These are phyloP conservation scores for Saccharomyces hybrid DNA, from an alignment of 1,139 yeast genomes.

Conservation along the genomic window DNA sequence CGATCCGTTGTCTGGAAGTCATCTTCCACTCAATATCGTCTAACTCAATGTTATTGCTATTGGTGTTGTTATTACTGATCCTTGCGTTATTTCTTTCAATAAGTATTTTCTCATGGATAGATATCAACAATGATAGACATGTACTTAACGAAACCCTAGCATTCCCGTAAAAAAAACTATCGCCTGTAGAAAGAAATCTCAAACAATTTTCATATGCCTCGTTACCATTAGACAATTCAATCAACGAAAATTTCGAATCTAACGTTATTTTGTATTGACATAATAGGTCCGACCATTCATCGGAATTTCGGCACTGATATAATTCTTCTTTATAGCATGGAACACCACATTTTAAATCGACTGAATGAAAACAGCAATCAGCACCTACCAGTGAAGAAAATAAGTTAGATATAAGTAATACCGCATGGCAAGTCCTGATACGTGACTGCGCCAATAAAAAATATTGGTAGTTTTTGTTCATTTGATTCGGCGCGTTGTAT, in stretches of 20 bases:
- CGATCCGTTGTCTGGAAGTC: constrained; percentile 51
- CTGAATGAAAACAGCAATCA: constrained; percentile 48
- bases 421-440: constrained; percentile 75
- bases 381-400: constrained; percentile 63
- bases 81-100: constrained; percentile 36
- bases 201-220: constrained; percentile 44
- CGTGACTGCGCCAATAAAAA: constrained; percentile 78
- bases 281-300: constrained; percentile 50
- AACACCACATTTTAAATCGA: constrained; percentile 61
- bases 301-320: constrained; percentile 55
- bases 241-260: constrained; percentile 44
- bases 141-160: constrained; percentile 49
- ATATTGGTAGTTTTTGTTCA: constrained; percentile 57
- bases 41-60: constrained; percentile 32
- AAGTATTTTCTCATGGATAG: constrained; percentile 65
- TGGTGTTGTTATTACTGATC: constrained; percentile 26
- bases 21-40: constrained; percentile 54
- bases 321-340: constrained; percentile 58
- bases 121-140: constrained; percentile 56
- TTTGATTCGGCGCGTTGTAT: constrained; percentile 31
- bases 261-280: constrained; percentile 32
- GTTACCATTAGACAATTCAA: constrained; percentile 52
- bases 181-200: constrained; percentile 42
- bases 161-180: constrained; percentile 31
- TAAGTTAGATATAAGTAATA: constrained; percentile 64